Percentiles rank a stretch among this genome's conserved stretches.
These are phyloP conservation scores for Entonaema liquescens DNA, from an alignment of 495 filamentous ascomycete genomes.

Conservation along the genomic window DNA sequence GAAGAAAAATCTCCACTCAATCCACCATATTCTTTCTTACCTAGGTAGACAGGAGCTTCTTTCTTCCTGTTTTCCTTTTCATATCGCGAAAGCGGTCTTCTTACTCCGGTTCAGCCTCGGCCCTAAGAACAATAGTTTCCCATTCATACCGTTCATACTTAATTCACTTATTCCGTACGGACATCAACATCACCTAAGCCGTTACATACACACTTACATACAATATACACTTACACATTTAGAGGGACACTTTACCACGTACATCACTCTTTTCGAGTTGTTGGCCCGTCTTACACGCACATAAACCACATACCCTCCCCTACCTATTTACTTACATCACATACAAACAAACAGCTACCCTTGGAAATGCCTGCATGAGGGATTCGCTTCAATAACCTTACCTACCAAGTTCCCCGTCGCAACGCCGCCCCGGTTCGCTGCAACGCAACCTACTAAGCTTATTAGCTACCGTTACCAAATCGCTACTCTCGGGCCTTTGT, in stretches of 20 bases:
- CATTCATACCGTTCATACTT: constrained; percentile 13
- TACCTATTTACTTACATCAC: constrained; percentile 31
- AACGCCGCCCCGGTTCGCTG: constrained; percentile 28
- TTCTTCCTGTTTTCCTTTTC: constrained; percentile 29
- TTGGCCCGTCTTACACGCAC: background rate
- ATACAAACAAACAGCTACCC: constrained; percentile 30
- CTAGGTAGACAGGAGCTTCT: constrained; percentile 46
- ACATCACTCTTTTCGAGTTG: background rate
- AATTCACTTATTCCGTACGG: background rate
- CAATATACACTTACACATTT: background rate
- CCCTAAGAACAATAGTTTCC: constrained; percentile 19
- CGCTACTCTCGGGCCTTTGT: constrained; percentile 35
- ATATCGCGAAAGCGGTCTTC: constrained; percentile 45
- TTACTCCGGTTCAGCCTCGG: constrained; percentile 40
- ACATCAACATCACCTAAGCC: background rate
- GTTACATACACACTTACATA: background rate
- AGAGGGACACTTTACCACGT: too few species aligned
- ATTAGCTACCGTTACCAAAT: constrained; percentile 39
- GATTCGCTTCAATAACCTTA: constrained; percentile 30
- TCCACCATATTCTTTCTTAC: constrained; percentile 31
- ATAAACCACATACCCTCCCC: constrained; percentile 6
- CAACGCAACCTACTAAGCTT: constrained; percentile 45
- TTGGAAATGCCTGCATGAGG: constrained; percentile 42
- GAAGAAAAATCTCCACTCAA: constrained; percentile 41
- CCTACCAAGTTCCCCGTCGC: constrained; percentile 30